Evolutionary conservation across 1,284 basidiomycete genomes (phyloP), one percentile per base, ranked within the genome.

Genomic region (Fistulinella staudtii): DNA sequence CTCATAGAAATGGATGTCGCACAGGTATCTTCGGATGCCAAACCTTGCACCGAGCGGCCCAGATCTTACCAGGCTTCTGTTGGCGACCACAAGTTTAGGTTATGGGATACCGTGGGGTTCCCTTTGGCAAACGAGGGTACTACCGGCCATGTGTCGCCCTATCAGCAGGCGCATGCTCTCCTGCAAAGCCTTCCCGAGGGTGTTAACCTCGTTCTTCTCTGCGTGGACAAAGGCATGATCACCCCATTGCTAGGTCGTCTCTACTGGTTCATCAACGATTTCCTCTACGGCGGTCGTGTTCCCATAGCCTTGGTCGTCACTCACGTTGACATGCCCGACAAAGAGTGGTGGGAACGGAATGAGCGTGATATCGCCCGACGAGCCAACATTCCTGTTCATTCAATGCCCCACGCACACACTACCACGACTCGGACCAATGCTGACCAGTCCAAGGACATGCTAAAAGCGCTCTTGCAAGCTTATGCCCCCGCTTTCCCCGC

Each of bases 261-360:
- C 7, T 43, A 46, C 33, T 31, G 38, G 30, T 37, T 51, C 11
- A 20, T 51, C 43, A 41, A 46, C 7, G 5, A 40, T 13, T 34
- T 52, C n/a, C 49, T 52, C 36, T 52, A 40, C 4, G 39, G n/a
- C 1, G 42, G 39, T 10, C 39, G 14, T 2, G 53, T 63, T 3
- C 64, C 61, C 2, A 52, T 66, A 27, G 60, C 61, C 14, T 22
- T 65, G 2, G 53, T 63, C 23, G 39, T 64, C 8, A 68, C 65
- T 5, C 55, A 60, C 8, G 53, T 57, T 11, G 66, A 51, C 33
- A 61, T 18, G 2, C 15, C 36, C 1, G 38, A 35, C 13, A 24
- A 50, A 15, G n/a, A 37, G 2, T 53, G 42, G 47, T 51, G 47
- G 54, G 22, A 17, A n/a, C 18, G 27, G 17, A 40, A 49, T 28